Base-by-base conservation (phyloP, 768 basidiomycete species). In the Daedaleopsis nitida region DNA sequence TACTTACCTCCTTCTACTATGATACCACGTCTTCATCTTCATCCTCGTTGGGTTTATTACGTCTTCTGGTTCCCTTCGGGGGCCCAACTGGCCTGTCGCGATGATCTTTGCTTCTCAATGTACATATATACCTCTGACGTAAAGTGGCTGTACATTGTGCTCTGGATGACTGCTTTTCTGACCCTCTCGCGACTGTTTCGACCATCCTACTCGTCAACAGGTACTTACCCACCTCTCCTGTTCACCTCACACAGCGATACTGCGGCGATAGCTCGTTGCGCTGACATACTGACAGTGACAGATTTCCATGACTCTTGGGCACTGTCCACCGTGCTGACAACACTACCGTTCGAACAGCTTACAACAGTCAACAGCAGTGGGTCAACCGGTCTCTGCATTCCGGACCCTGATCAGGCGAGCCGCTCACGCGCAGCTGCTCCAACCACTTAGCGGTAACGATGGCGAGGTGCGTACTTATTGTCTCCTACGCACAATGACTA, bases 1-100 rank as follows among this genome's bases (percentile, higher is more conserved):
- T 74, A 79, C 83, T 88, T 86, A 83, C 85, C 86, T 85, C 79
- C 70, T 86, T 72, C 82, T 32, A 32, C 27, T 82, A 91, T 87
- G 89, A 91, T 91, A 91, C 89, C 89, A 88, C 78, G 57, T 65
- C 78, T 77, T 77, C 76, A 69, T 68, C 72, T 75, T 76, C 66
- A 71, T 67, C 69, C 60, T 72, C 70, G 59, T 63, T 67, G 67
- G 67, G 67, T 57, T 70, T 62, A 64, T 66, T 63, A 59, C 66
- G 66, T 62, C 62, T 66, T 65, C 62, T 60, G 68, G 65, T 62
- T 64, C 65, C 64, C 57, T 65, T 62, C 59, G 66, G 53, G 66
- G 63, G 65, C 64, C 45, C 62, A 58, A 59, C 60, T 51, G 60
- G 54, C 58, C 51, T 54, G 50, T 53, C 23, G 19, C 55, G 60